These are phyloP conservation scores for Zymoseptoria passerinii DNA, from an alignment of 2,329 filamentous ascomycete genomes.

Conservation along the genomic window DNA sequence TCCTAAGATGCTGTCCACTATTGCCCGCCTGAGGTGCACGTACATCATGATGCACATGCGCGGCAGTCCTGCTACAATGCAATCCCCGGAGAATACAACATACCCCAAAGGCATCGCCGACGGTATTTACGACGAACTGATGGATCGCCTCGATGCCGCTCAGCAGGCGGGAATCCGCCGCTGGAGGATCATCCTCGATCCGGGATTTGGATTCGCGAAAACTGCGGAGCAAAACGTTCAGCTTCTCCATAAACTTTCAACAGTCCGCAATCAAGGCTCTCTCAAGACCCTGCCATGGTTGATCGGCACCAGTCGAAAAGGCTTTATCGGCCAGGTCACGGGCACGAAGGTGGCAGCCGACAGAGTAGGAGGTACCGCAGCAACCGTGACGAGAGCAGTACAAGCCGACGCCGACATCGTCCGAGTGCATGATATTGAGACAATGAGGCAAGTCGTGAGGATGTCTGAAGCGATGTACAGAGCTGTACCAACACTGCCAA, in stretches of 20 bases:
- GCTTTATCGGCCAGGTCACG: conserved; percentile 77
- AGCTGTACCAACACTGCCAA: neutral
- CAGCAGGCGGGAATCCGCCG: conserved; percentile 72
- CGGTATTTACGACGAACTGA: conserved; percentile 60
- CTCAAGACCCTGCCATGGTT: conserved; percentile 74
- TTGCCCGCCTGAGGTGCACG: conserved; percentile 68
- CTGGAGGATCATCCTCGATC: conserved; percentile 93
- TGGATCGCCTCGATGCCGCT: conserved; percentile 63
- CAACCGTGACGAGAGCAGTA: conserved; percentile 76
- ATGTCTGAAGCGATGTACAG: conserved; percentile 78
- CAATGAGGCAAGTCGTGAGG: conserved; percentile 75
- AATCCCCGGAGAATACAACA: conserved; percentile 41
- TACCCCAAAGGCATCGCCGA: conserved; percentile 63
- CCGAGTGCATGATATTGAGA: conserved; percentile 78
- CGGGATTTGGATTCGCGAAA: conserved; percentile 92
- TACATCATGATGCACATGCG: conserved; percentile 91
- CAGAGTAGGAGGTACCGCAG: conserved; percentile 77
- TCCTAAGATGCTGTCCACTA: conserved; percentile 68
- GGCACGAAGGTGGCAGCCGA: conserved; percentile 62
- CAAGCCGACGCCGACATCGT: conserved; percentile 85
- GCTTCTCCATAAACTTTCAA: conserved; percentile 60
- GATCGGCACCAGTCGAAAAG: conserved; percentile 79
- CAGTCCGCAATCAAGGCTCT: conserved; percentile 51
- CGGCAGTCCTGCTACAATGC: conserved; percentile 78
- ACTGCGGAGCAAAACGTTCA: conserved; percentile 70